phyloP scores from a whole-genome alignment of 208 protist species.

The Trypanosoma melophagium region DNA sequence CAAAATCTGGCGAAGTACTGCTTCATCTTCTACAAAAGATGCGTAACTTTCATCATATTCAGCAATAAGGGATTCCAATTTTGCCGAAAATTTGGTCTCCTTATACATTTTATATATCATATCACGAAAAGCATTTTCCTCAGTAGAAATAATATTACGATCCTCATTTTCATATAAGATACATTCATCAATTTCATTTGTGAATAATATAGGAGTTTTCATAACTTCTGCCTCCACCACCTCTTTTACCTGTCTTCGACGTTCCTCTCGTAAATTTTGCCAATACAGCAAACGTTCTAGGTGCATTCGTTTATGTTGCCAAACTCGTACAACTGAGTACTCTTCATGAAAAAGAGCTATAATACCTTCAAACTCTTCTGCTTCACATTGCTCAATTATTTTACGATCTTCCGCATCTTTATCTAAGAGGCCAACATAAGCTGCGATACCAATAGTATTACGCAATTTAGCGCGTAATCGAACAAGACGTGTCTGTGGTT shows the following conservation, averaged over 20 bases:
- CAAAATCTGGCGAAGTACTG: constrained; percentile 14
- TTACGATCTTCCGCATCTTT: constrained; percentile 39
- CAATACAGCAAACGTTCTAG: constrained; percentile 80
- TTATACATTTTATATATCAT: constrained; percentile 3
- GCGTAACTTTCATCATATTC: constrained; percentile 21
- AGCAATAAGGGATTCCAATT: neutral
- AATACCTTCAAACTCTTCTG: constrained; percentile 36
- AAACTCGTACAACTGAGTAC: constrained; percentile 41
- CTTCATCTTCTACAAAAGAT: constrained; percentile 34
- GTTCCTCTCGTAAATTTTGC: constrained; percentile 52
- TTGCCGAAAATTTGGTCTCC: neutral
- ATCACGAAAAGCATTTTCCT: constrained; percentile 13
- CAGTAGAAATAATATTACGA: neutral
- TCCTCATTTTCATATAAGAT: constrained; percentile 11
- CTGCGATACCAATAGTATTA: constrained; percentile 61
- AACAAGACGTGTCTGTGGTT: neutral
- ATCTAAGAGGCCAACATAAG: constrained; percentile 60
- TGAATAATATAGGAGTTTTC: neutral
- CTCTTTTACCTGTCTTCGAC: constrained; percentile 26
- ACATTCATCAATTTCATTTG: neutral
- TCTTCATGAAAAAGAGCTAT: constrained; percentile 39
- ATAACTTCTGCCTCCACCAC: constrained; percentile 8
- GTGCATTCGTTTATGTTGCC: constrained; percentile 73
- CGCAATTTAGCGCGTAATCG: constrained; percentile 25
- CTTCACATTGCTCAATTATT: constrained; percentile 40